Conservation (phyloP, 2,329 filamentous ascomycete genomes). For the Penicillium sp. region DNA sequence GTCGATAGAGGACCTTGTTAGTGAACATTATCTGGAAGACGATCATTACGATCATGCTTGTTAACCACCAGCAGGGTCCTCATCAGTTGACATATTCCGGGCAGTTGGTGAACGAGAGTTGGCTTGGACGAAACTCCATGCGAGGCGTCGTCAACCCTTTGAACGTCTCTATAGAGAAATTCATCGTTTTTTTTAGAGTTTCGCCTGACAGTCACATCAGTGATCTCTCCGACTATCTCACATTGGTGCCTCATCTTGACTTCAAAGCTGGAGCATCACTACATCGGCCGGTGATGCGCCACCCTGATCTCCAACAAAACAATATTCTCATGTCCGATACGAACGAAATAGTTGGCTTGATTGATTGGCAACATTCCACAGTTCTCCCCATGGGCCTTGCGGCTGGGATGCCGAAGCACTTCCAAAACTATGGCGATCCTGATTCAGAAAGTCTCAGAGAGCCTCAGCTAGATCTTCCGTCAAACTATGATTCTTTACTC, state of each 20-base stretch:
- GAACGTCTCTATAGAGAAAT: neutral
- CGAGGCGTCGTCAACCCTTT: neutral
- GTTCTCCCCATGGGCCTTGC: conserved; percentile 36
- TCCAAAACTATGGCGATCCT: conserved; percentile 36
- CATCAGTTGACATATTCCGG: neutral
- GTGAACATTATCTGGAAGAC: neutral
- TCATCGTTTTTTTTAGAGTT: neutral
- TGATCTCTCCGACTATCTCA: neutral
- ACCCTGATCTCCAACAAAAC: neutral
- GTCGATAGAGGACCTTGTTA: neutral
- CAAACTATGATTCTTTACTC: neutral
- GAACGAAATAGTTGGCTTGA: conserved; percentile 34
- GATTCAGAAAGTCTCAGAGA: neutral
- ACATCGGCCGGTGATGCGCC: neutral
- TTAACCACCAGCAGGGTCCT: neutral
- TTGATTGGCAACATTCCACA: conserved; percentile 43
- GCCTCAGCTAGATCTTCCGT: neutral
- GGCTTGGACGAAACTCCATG: neutral
- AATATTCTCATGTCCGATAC: conserved; percentile 22
- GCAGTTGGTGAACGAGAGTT: neutral
- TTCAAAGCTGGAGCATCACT: neutral
- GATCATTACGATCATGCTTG: neutral
- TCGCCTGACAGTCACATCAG: neutral
- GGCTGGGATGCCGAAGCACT: conserved; percentile 36
- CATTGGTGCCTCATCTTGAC: neutral